Percentiles rank a stretch among this genome's conserved stretches.
Conservation (phyloP, 164 flowering plant species). For the Macadamia integrifolia region DNA sequence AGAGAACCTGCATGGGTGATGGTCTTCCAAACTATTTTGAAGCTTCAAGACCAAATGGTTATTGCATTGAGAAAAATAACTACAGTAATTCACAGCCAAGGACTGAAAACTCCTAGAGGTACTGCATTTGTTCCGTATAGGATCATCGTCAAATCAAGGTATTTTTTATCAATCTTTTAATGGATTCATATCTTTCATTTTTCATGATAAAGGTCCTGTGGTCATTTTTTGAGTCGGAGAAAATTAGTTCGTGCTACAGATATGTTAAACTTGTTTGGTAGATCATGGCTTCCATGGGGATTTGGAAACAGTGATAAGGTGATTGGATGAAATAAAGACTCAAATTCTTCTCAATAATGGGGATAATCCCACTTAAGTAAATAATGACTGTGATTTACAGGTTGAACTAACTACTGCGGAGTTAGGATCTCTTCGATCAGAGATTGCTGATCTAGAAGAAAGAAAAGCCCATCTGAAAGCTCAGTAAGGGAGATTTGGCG, state of each 20-base stretch:
- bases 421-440: slow-evolving; percentile 72
- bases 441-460: slow-evolving; percentile 74
- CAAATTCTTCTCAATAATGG: background rate
- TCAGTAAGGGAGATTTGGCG: slow-evolving; percentile 44
- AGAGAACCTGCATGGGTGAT: slow-evolving; percentile 61
- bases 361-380: slow-evolving; percentile 1
- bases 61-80: slow-evolving; percentile 19
- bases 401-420: slow-evolving; percentile 64
- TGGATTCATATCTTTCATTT: slow-evolving; percentile 4
- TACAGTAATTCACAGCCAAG: slow-evolving; percentile 25
- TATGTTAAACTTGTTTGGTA: slow-evolving; percentile 69
- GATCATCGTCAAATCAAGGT: too few species aligned
- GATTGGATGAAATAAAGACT: background rate
- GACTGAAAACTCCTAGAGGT: slow-evolving; percentile 38
- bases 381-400: slow-evolving; percentile 32
- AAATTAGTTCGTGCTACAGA: slow-evolving; percentile 45
- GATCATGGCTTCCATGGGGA: slow-evolving; percentile 57
- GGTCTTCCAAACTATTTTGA: slow-evolving; percentile 63
- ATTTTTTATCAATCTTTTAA: too few species aligned
- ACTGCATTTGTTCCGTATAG: background rate
- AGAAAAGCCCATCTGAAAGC: slow-evolving; percentile 87
- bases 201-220: slow-evolving; percentile 38
- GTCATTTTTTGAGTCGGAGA: slow-evolving; percentile 31
- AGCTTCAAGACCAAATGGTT: slow-evolving; percentile 34
- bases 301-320: slow-evolving; percentile 67